Base-by-base conservation (phyloP, 1,284 basidiomycete genomes). In the Puccinia coronata region DNA sequence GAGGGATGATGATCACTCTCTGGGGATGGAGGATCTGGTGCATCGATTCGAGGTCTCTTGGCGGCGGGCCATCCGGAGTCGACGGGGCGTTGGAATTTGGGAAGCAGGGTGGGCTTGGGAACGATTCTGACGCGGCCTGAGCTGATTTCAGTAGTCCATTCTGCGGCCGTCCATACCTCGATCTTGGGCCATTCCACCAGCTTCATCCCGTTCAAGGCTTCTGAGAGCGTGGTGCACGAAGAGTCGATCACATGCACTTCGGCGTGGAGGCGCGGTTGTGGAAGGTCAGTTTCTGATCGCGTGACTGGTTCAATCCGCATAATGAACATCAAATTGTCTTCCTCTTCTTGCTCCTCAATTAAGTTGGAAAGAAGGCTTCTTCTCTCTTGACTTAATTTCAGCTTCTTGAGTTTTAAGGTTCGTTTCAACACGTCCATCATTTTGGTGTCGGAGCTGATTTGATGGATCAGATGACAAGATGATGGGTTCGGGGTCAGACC, bases 151-250 rank as follows among this genome's bases (percentile, higher is more conserved):
- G 70, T 31, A 11, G 69, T 39, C 79, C 79, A 80, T 28, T 49
- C 36, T 18, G 41, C 4, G 6, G 25, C 25, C 28, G 36, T 23
- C 79, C 79, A 80, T 34, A 80, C 70, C 57, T 80, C 70, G 20
- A 80, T 73, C 51, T 51, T 53, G 23, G 79, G 79, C 79, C 79
- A 80, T 41, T 80, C 79, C n/a, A 80, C 34, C 3, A 80, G 31
- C 16, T 31, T 63, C 18, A 70, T 72, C 12, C 70, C 79, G 18
- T 25, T 63, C 39, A 80, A 73, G 0, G 70, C 70, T 23, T 65
- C 43, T 36, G 31, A 39, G 5, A 80, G 36, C 11, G 28, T 72
- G 18, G 18, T 20, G 25, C 14, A n/a, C n/a, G n/a, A 39, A 41
- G 36, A 16, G 12, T 73, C 79, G n/a, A 80, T 14, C 12, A 80